Evolutionary conservation across 225 moss, liverwort and hornwort species (phyloP).

Genomic region (Climacium dendroides): DNA sequence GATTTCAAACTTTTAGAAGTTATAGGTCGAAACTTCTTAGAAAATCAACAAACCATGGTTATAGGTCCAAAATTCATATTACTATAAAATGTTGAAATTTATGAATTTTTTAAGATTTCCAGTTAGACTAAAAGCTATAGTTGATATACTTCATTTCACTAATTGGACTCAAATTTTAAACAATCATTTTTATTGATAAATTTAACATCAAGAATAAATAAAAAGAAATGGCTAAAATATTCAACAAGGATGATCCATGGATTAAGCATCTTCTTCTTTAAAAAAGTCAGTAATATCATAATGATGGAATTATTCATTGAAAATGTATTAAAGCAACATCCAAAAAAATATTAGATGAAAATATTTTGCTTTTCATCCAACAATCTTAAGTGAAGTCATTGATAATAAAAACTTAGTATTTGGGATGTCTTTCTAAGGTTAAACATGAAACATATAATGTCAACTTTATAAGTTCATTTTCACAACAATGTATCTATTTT

Average conservation of each 20-base stretch:
- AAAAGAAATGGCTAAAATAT: not conserved
- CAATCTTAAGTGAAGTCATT: not conserved
- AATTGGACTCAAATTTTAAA: not conserved
- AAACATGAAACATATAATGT: not conserved
- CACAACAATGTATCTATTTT: not conserved
- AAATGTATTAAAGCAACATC: not conserved
- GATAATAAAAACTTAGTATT: not conserved
- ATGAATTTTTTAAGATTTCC: not conserved
- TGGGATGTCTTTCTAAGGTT: fast-evolving
- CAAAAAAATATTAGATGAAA: not conserved
- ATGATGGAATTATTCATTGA: not conserved
- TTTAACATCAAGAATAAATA: not conserved
- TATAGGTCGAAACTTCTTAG: too few relatives aligned
- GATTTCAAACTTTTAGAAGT: too few relatives aligned
- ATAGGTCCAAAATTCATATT: too few relatives aligned
- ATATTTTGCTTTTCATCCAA: too few relatives aligned
- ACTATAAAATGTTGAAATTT: not conserved
- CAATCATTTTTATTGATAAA: not conserved
- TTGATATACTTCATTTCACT: not conserved
- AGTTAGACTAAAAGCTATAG: fast-evolving
- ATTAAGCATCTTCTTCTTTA: not conserved
- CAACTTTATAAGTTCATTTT: not conserved
- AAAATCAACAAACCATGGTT: not conserved
- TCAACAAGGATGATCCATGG: not conserved
- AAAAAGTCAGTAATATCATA: not conserved